Base-by-base conservation (phyloP, 257 asterid genomes). In the Scutellaria barbata region DNA sequence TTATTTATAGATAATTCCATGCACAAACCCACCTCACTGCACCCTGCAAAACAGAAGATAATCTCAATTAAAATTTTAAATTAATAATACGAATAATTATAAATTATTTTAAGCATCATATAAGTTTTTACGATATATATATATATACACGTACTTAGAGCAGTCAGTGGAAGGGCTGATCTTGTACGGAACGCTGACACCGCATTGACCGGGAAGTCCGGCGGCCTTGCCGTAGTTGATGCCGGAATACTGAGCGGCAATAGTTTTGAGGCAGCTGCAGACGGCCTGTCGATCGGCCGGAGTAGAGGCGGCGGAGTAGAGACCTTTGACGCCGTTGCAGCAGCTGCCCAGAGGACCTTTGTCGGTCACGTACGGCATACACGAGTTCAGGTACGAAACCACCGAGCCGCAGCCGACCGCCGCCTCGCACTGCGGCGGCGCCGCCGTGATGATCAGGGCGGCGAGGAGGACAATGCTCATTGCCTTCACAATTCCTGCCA, bases 91-190 rank as follows among this genome's bases (percentile, higher is more conserved):
- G 17, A 14, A 52, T 0, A 30, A 30, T 30, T 2, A 52, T 16
- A 0, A 10, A 16, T 14, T 0, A 14, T 51, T 10, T 6, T 14
- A 51, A 51, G 8, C 1, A 16, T 48, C 20, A 12, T n/a, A n/a
- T 48, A 48, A n/a, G 30, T 14, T 3, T 16, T 17, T 2, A 1
- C 3, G 12, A 55, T 9, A 20, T 55, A n/a, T 5, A 55, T 9
- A 20, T 55, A n/a, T 5, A 37, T 41, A 0, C 6, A 63, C 56
- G 9, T 48, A 71, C 69, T 37, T 37, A 14, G 76, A 47, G 53
- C 69, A 71, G 57, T 71, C 76, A 42, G 82, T 80, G 47, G 73
- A 66, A 66, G 81, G 80, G 74, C 78, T 65, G 66, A 85, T 85
- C 64, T 72, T 62, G 80, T 78, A 82, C 9, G 90, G 81, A 17